Evolutionary conservation across 2,329 filamentous ascomycete genomes (phyloP).

Genomic region (Pyrenophora teres): DNA sequence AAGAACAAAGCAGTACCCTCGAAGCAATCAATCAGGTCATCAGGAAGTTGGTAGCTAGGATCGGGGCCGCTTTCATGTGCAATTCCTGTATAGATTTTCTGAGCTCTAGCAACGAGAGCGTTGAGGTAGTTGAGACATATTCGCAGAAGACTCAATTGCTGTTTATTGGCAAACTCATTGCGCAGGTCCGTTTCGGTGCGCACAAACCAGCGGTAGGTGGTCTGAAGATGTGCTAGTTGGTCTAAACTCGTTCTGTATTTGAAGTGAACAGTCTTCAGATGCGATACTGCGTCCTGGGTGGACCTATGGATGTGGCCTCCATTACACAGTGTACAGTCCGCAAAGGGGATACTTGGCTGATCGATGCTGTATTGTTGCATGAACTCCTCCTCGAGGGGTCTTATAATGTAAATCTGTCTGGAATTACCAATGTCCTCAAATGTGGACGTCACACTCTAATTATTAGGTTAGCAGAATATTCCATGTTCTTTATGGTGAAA

Average conservation of each 20-base stretch:
- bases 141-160: background rate
- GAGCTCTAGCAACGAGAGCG: background rate
- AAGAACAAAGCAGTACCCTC: slow-evolving; percentile 11
- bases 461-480: background rate
- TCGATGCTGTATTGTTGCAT: background rate
- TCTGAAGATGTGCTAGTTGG: background rate
- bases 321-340: background rate
- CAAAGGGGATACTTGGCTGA: background rate
- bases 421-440: background rate
- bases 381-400: background rate
- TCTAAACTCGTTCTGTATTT: background rate
- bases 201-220: background rate
- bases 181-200: slow-evolving; percentile 1
- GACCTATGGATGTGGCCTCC: background rate
- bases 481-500: no score
- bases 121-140: slow-evolving; percentile 3
- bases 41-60: slow-evolving; percentile 1
- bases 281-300: background rate
- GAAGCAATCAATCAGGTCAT: slow-evolving; percentile 12
- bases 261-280: slow-evolving; percentile 2
- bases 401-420: background rate
- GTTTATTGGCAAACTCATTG: slow-evolving; percentile 1
- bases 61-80: background rate
- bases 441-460: background rate
- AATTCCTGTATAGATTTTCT: slow-evolving; percentile 3